Base-by-base conservation (phyloP, 2,329 filamentous ascomycete species). In the Aspergillus quadricinctus region DNA sequence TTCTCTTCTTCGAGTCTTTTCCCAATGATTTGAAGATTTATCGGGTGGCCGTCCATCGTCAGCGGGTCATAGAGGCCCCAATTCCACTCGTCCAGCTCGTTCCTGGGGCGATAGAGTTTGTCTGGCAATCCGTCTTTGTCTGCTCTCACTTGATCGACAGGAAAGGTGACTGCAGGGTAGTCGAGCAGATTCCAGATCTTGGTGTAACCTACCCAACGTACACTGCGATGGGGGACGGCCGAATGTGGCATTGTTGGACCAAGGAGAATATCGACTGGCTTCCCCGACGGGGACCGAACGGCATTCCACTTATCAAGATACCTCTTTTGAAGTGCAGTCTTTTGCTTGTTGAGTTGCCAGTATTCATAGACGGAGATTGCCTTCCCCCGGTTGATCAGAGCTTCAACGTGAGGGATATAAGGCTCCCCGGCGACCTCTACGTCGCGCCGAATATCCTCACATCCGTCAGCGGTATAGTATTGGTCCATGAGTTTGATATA, bases 331-430 rank as follows among this genome's bases (percentile, higher is more conserved):
- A 78, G 72, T 0, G 71, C 73, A 27, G 76, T 55, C 63, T 87
- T 88, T 27, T 77, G 75, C 57, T 75, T 82, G 69, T 87, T 88
- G 6, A 88, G 75, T 61, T 87, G 84, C 86, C 85, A 88, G 69
- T 88, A 88, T 4, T 85, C 76, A 56, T 83, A 87, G 0, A 87
- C 83, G 0, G 82, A 85, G 14, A 87, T 82, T 0, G 83, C 66
- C 10, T 76, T 61, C 1, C 77, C 81, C 0, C 77, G 74, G 52
- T 82, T 81, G 14, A 87, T 68, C 5, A 88, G 74, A 0, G 72
- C 76, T 63, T 86, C 76, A 0, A 88, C 83, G 54, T 85, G 81
- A 0, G 81, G 80, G 3, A 87, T 78, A 43, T 78, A 80, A 0
- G 85, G 84, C 54, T 88, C 85, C 1, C 85, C 84, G 0, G 78